Conservation (phyloP, 768 basidiomycete species). For the Boletales sp. region DNA sequence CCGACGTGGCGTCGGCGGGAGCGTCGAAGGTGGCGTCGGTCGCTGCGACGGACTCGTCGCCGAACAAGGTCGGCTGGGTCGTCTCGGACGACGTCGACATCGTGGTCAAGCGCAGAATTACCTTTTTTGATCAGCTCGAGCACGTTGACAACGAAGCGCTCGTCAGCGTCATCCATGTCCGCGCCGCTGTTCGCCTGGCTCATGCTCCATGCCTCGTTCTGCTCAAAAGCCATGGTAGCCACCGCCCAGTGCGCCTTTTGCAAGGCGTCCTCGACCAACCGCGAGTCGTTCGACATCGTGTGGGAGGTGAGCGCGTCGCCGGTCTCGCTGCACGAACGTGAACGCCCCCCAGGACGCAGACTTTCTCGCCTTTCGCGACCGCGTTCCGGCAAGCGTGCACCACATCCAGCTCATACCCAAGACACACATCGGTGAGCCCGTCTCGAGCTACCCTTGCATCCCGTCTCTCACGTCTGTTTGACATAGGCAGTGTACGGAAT, state of each 20-base stretch:
- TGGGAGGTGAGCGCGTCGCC: constrained; percentile 40
- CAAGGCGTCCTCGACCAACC: constrained; percentile 34
- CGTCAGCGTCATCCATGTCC: background rate
- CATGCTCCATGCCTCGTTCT: background rate
- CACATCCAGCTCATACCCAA: constrained; percentile 54
- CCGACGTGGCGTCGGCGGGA: constrained; percentile 2
- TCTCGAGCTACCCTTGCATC: background rate
- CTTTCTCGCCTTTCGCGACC: constrained; percentile 52
- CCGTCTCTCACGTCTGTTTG: background rate
- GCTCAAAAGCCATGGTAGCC: background rate
- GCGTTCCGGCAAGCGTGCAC: constrained; percentile 43
- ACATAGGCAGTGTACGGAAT: constrained; percentile 52
- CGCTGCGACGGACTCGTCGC: constrained; percentile 17
- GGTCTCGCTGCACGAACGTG: background rate
- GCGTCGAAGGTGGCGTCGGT: constrained; percentile 12
- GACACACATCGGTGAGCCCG: constrained; percentile 44
- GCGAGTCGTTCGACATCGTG: constrained; percentile 41
- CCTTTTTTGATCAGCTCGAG: background rate
- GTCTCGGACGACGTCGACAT: constrained; percentile 32
- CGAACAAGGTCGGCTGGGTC: constrained; percentile 28
- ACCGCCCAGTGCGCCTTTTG: constrained; percentile 37
- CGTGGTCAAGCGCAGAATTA: background rate
- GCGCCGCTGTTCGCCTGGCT: constrained; percentile 11
- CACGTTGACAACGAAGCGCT: background rate
- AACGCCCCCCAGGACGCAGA: constrained; percentile 35